These are phyloP conservation scores for Myxozyma nipponensis DNA, from an alignment of 805 yeast species.

Conservation along the genomic window DNA sequence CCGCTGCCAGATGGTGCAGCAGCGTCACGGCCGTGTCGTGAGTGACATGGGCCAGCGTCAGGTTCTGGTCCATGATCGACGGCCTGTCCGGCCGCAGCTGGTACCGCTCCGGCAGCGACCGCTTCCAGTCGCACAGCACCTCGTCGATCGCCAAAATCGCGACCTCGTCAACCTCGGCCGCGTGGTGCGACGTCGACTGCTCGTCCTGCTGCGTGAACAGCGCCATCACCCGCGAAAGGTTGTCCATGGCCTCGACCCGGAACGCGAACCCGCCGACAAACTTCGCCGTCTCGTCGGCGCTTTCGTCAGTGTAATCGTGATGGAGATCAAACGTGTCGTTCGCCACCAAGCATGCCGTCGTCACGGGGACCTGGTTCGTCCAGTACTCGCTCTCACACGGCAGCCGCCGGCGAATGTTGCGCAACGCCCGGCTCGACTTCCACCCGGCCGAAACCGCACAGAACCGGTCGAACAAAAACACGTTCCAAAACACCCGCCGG, in stretches of 20 bases:
- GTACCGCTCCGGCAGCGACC: neutral
- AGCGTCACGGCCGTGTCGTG: conserved; percentile 1
- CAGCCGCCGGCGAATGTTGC: neutral
- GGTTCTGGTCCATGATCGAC: conserved; percentile 3
- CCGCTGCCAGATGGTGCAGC: neutral
- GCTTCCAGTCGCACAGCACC: neutral
- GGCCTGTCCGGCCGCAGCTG: neutral
- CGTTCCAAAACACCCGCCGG: conserved; percentile 4
- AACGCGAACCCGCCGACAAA: conserved; percentile 3
- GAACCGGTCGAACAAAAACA: conserved; percentile 4
- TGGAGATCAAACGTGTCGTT: neutral
- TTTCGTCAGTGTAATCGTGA: neutral
- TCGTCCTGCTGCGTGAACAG: neutral
- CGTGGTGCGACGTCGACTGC: no score
- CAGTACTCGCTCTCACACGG: conserved; percentile 3
- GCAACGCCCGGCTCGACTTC: neutral
- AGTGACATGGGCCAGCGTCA: conserved; percentile 6
- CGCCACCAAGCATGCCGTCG: neutral
- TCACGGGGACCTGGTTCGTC: conserved; percentile 4
- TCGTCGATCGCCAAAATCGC: neutral
- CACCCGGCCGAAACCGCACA: neutral
- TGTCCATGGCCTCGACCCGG: conserved; percentile 5
- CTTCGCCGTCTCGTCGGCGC: neutral
- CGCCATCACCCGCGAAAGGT: neutral
- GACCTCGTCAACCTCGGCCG: neutral